Base-by-base conservation (phyloP, 1,139 yeast genomes). In the Blastobotrys arbuscula region DNA sequence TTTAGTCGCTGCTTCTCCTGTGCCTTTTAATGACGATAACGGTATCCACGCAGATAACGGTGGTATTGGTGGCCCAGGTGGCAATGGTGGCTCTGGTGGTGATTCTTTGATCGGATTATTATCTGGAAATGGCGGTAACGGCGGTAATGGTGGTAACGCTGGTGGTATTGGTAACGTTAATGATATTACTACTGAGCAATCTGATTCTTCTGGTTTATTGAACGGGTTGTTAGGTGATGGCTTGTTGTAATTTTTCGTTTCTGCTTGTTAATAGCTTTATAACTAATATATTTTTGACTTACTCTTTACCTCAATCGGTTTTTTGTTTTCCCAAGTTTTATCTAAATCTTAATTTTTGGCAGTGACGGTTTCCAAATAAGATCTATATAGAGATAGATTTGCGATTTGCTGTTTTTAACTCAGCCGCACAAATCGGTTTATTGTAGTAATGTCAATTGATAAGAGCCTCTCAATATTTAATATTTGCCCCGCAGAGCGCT, bases 51-150 rank as follows among this genome's bases (percentile, higher is more conserved):
- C 13, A 5, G 40, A 21, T 24, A 37, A 37, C n/a, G 40, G 40
- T 20, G 40, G 40, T 37, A 12, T 37, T 37, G 40, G 40, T 20
- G 40, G 40, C 2, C 26, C 40, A 19, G 40, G 40, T 21, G 40
- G 40, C n/a, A 37, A 20, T 21, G 40, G 40, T 9, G 40, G 40
- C 2, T 3, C 21, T 6, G 40, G 24, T 21, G 40, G 40, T 37
- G 40, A 21, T 20, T 19, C 26, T 20, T n/a, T 37, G 9, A 19
- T 37, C 13, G 26, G 40, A 12, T 2, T 19, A 8, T 37, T 21
- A 6, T 3, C 7, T 6, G 26, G 26, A 8, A 24, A 20, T 15
- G 40, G 26, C 15, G 40, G 40, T 9, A 37, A 19, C 13, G 40
- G 40, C 15, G 40, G 40, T 10, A 37, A 37, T 20, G 40, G 26